phyloP scores from a whole-genome alignment of 805 yeast species.

The Saturnispora diversa region DNA sequence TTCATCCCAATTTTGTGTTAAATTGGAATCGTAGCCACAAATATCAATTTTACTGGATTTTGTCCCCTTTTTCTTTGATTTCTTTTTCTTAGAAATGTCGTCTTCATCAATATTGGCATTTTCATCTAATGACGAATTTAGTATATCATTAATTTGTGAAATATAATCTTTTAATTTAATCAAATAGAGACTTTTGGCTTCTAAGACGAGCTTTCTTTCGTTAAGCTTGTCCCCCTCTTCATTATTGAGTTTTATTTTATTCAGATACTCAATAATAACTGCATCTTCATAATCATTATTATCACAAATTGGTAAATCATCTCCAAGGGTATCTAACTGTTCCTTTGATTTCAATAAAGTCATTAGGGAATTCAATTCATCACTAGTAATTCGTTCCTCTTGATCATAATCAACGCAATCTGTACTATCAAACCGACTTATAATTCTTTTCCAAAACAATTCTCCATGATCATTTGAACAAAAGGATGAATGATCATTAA shows the following conservation, averaged over 20 bases:
- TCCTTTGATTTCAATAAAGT: conserved; percentile 15
- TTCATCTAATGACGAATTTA: neutral
- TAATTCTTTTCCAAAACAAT: conserved; percentile 31
- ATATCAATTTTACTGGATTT: conserved; percentile 37
- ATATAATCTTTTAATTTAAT: conserved; percentile 2
- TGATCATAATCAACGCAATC: conserved; percentile 13
- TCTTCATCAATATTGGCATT: conserved; percentile 13
- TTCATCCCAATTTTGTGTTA: conserved; percentile 20
- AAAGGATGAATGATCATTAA: conserved; percentile 51
- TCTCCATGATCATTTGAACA: conserved; percentile 69
- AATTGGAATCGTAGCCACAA: conserved; percentile 42
- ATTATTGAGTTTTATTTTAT: neutral
- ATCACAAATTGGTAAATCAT: conserved; percentile 32
- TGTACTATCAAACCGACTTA: conserved; percentile 15
- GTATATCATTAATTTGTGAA: neutral
- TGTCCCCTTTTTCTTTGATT: conserved; percentile 18
- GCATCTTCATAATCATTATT: conserved; percentile 6
- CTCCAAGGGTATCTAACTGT: conserved; percentile 29
- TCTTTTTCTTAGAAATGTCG: conserved; percentile 13
- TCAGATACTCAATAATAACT: neutral
- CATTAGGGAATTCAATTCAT: conserved; percentile 11
- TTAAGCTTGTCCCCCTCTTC: neutral
- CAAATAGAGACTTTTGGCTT: conserved; percentile 2
- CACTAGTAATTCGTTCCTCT: conserved; percentile 5
- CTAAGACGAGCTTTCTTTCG: neutral